Evolutionary conservation across 768 basidiomycete species (phyloP), one percentile per base, ranked within the genome.

Genomic region (Grammothele lineata): DNA sequence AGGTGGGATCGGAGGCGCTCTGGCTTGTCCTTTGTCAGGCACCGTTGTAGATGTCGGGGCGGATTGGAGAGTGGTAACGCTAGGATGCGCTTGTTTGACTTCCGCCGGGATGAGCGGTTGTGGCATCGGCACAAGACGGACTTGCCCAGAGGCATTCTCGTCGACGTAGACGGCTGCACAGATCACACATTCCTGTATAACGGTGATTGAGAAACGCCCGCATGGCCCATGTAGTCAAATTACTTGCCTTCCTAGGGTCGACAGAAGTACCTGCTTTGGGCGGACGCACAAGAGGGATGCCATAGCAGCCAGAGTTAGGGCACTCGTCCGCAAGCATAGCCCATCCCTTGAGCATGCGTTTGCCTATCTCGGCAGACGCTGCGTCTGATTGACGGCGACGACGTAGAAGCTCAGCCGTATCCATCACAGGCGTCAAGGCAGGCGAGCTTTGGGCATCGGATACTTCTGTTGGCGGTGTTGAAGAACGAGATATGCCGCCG

Each of bases 321-420:
- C 92, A 93, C 66, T 91, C 88, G 30, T 92, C 88, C 19, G 75
- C 87, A n/a, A 93, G 72, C 86, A 93, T 88, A 0, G 91, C 81
- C 87, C 88, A 93, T 33, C 87, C 91, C 57, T 80, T 81, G 37
- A 93, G 66, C 49, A 93, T 70, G 21, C 81, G 76, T 52, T 78
- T 83, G 36, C 87, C 92, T 24, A 93, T 87, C 58, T 86, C 85
- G 41, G 81, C 66, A 3, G 89, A 88, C 14, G 92, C 91, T 33
- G 64, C 68, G 61, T 93, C 90, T 2, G 87, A 89, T 63, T 92
- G 90, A 49, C 83, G 80, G 43, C 91, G 79, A 24, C 91, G 76
- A 27, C 77, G 78, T 19, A 80, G 67, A 19, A 72, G 75, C 53
- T 83, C 80, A 54, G 81, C 82, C 1, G 81, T 83, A 48, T 87